Evolutionary conservation across 768 basidiomycete genomes (phyloP), one percentile per base, ranked within the genome.

Genomic region (Plicaturopsis crispa): DNA sequence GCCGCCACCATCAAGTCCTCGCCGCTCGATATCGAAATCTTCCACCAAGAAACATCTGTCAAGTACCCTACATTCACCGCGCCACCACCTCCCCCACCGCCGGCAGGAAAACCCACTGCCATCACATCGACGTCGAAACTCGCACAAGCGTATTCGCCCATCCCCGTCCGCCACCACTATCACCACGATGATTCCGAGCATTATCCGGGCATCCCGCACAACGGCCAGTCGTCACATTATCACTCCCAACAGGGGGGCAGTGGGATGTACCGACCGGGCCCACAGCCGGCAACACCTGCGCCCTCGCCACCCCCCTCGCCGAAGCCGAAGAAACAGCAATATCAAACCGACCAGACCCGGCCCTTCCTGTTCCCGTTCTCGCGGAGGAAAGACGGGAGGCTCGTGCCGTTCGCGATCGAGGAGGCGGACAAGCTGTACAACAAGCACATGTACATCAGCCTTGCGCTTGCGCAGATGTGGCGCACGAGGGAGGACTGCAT

Each of bases 311-410:
- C 88, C 0, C 69, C 75, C 5, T 74, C 78, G 23, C 86, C 80
- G 2, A 97, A 94, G 53, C 90, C 88, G 7, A 99, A 99, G 67
- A 97, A 98, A 57, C 94, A 94, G 55, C 90, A 94, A 55, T 99
- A 90, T 57, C 96, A 98, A 55, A 99, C 96, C 0, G 96, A 99
- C 59, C 96, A 93, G 55, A 79, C 66, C 33, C 72, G 87, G 10
- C 94, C 96, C 1, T 99, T 98, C 57, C 64, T 98, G 43, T 93
- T 99, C 57, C 96, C 96, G 0, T 99, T 96, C 56, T 88, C 91
- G 5, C 67, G 67, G 38, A 66, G 75, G 20, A 71, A 73, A 35
- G 72, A 79, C 41, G 69, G 67, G 17, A 73, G 75, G 30, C 66
- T 87, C n/a, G 88, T 98, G 3, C 96, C 96, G 2, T 92, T 84